Conservation (phyloP, 2,329 filamentous ascomycete genomes). For the Myriosclerotinia duriaeana region DNA sequence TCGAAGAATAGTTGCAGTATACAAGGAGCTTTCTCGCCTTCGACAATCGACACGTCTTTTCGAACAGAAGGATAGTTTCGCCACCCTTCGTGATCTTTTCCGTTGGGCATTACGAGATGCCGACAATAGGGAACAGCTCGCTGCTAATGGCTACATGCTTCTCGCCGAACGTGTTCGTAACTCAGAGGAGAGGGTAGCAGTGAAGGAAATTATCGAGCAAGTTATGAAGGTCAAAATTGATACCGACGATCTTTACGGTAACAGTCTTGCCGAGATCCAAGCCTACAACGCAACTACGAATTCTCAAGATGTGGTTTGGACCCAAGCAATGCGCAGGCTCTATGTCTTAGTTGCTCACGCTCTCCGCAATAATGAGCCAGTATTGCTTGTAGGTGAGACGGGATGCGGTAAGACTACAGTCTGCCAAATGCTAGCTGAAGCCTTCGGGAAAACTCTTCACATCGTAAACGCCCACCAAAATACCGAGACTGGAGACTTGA, state of each 20-base stretch:
- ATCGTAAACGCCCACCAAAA: conserved; percentile 98
- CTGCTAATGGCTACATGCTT: conserved; percentile 92
- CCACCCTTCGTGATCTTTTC: conserved; percentile 92
- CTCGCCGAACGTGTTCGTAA: conserved; percentile 94
- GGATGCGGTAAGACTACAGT: conserved; percentile 98
- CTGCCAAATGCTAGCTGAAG: conserved; percentile 85
- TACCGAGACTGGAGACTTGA: conserved; percentile 94
- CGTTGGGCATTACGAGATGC: conserved; percentile 87
- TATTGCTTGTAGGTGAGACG: conserved; percentile 92
- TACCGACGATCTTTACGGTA: conserved; percentile 68
- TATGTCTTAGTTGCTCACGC: conserved; percentile 88
- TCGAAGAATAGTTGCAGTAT: conserved; percentile 85
- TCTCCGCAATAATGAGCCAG: conserved; percentile 85
- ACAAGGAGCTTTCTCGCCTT: conserved; percentile 85
- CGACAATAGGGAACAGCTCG: conserved; percentile 83
- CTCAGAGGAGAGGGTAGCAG: conserved; percentile 76
- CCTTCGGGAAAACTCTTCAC: conserved; percentile 71
- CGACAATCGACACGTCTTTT: conserved; percentile 90
- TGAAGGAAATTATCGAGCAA: conserved; percentile 84
- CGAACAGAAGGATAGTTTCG: conserved; percentile 96
- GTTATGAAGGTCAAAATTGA: conserved; percentile 87
- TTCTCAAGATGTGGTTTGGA: conserved; percentile 80
- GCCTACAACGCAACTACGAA: conserved; percentile 50
- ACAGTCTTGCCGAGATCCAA: conserved; percentile 55
- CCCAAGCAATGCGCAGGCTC: conserved; percentile 85